Conservation (phyloP, 768 basidiomycete genomes). For the Hygrocybe punicea region DNA sequence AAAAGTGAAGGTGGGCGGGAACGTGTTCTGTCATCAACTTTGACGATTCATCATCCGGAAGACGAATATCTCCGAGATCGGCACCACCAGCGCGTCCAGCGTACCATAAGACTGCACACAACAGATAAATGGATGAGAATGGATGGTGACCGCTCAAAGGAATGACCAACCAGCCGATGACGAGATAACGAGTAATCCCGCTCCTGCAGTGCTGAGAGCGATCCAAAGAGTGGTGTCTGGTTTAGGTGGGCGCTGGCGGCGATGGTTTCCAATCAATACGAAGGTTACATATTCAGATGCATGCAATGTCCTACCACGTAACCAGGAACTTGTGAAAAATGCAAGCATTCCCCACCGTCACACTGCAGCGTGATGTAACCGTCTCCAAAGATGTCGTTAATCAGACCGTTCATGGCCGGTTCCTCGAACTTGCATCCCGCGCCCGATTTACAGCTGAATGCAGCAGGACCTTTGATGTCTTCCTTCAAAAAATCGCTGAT, state of each 20-base stretch:
- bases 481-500: conserved; percentile 91
- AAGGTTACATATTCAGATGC: too few species aligned
- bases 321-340: conserved; percentile 93
- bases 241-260: conserved; percentile 62
- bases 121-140: not conserved
- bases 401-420: conserved; percentile 93
- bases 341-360: conserved; percentile 88
- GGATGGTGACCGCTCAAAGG: not conserved
- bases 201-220: conserved; percentile 78
- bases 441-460: conserved; percentile 72
- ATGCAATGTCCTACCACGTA: conserved; percentile 52
- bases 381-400: conserved; percentile 92
- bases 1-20: conserved; percentile 91
- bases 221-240: conserved; percentile 83
- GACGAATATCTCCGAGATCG: conserved; percentile 67
- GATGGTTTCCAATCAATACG: not conserved
- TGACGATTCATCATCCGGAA: conserved; percentile 77
- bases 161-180: conserved; percentile 53
- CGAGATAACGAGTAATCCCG: conserved; percentile 68
- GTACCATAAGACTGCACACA: conserved; percentile 73
- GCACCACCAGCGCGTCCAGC: conserved; percentile 69
- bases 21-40: conserved; percentile 93
- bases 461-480: conserved; percentile 86
- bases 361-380: conserved; percentile 83
- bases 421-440: conserved; percentile 88